These are phyloP conservation scores for Sphaerosporella brunnea DNA, from an alignment of 495 filamentous ascomycete species.

Conservation along the genomic window DNA sequence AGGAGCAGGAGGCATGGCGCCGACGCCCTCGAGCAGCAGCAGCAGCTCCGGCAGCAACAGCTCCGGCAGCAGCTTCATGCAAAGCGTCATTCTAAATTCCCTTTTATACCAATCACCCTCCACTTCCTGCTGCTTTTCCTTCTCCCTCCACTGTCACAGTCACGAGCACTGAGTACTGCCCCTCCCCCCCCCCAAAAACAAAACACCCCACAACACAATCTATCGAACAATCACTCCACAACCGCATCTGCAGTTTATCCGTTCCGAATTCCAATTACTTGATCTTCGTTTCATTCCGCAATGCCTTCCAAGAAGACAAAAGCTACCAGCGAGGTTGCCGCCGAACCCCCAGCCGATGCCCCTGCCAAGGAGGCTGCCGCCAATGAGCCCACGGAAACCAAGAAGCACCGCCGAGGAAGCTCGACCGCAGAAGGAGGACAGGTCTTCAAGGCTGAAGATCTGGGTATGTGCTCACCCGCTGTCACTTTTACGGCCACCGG, in stretches of 20 bases:
- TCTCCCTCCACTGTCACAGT: neutral
- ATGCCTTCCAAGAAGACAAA: slow-evolving; percentile 16
- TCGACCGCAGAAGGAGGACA: slow-evolving; percentile 17
- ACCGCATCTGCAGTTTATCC: neutral
- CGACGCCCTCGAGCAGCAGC: too few relatives aligned
- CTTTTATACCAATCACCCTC: slow-evolving; percentile 6
- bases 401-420: slow-evolving; percentile 20
- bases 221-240: neutral
- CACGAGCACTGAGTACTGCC: neutral
- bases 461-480: slow-evolving; percentile 22
- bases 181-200: too few relatives aligned
- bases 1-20: too few relatives aligned
- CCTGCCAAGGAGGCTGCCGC: slow-evolving; percentile 12
- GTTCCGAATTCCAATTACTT: neutral
- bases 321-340: slow-evolving; percentile 7
- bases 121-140: neutral
- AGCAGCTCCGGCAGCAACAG: too few relatives aligned
- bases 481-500: too few relatives aligned
- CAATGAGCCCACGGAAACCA: neutral
- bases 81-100: too few relatives aligned
- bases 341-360: slow-evolving; percentile 11
- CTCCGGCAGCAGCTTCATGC: too few relatives aligned
- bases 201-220: neutral
- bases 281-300: neutral
- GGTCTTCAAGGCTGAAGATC: slow-evolving; percentile 21